A percentile compares a stretch with the other conserved stretches of the same genome.
Conservation (phyloP, 75 land plant species). For the Cryptomeria japonica region DNA sequence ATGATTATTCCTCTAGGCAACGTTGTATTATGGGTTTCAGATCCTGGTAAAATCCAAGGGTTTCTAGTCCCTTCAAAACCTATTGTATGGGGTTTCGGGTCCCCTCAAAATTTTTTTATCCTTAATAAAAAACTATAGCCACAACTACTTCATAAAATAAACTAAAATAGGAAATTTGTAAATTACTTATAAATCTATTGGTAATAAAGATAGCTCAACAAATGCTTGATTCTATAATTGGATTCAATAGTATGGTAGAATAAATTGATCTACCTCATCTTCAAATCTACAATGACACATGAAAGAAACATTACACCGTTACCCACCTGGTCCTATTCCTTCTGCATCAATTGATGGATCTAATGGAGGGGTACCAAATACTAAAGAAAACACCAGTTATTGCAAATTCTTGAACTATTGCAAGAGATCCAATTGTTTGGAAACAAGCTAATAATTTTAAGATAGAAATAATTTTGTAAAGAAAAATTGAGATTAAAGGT, state of each 20-base stretch:
- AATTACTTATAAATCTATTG: neutral
- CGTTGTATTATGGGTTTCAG: too few species aligned
- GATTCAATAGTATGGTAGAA: neutral
- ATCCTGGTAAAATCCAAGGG: too few species aligned
- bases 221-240: conserved; percentile 8
- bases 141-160: neutral
- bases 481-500: neutral
- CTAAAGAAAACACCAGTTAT: conserved; percentile 23
- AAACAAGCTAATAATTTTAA: neutral
- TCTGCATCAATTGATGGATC: conserved; percentile 28
- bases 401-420: conserved; percentile 12
- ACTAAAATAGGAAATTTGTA: conserved; percentile 7
- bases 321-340: conserved; percentile 34
- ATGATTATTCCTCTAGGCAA: too few species aligned
- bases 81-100: too few species aligned
- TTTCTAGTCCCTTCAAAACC: too few species aligned
- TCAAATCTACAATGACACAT: neutral
- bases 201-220: conserved; percentile 1
- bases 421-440: neutral
- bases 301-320: conserved; percentile 5
- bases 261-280: conserved; percentile 7
- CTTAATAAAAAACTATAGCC: too few species aligned
- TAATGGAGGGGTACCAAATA: conserved; percentile 29
- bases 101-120: too few species aligned
- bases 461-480: conserved; percentile 11